Percentiles rank a stretch among this genome's conserved stretches.
Conservation (phyloP, 164 flowering plant genomes). For the Nelumbo lutea region DNA sequence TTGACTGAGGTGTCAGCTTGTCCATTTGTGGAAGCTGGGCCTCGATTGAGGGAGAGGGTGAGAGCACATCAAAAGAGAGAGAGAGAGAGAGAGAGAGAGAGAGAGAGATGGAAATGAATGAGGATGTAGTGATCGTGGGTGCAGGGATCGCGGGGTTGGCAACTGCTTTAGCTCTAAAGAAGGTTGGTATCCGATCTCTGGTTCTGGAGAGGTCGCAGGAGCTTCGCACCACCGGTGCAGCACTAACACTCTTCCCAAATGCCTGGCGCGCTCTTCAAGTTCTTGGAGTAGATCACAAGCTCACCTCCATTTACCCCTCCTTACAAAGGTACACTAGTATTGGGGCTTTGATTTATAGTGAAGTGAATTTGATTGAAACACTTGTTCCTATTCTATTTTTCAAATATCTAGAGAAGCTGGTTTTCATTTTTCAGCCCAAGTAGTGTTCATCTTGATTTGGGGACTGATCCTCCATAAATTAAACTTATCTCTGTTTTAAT, state of each 20-base stretch:
- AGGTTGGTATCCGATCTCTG: constrained; percentile 14
- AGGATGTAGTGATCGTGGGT: constrained; percentile 30
- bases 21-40: too few relatives aligned
- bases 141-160: constrained; percentile 31
- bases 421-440: too few relatives aligned
- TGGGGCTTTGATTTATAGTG: too few relatives aligned
- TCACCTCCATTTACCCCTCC: constrained; percentile 24
- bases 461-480: too few relatives aligned
- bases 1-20: too few relatives aligned
- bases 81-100: neutral
- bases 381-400: too few relatives aligned
- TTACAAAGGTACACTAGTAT: constrained; percentile 15
- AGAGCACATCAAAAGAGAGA: constrained; percentile 2
- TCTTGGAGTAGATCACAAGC: constrained; percentile 36
- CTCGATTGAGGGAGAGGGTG: neutral
- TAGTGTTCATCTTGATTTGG: too few relatives aligned
- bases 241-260: constrained; percentile 25
- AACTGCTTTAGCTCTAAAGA: constrained; percentile 21
- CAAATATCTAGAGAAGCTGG: too few relatives aligned
- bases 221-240: constrained; percentile 27
- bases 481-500: too few relatives aligned
- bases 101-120: neutral
- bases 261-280: constrained; percentile 37
- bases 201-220: constrained; percentile 21
- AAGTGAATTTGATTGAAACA: too few relatives aligned